A percentile compares a stretch with the other conserved stretches of the same genome.
Evolutionary conservation across 2,329 filamentous ascomycete genomes (phyloP).

Genomic region (Rhytidhysteron rufulum): DNA sequence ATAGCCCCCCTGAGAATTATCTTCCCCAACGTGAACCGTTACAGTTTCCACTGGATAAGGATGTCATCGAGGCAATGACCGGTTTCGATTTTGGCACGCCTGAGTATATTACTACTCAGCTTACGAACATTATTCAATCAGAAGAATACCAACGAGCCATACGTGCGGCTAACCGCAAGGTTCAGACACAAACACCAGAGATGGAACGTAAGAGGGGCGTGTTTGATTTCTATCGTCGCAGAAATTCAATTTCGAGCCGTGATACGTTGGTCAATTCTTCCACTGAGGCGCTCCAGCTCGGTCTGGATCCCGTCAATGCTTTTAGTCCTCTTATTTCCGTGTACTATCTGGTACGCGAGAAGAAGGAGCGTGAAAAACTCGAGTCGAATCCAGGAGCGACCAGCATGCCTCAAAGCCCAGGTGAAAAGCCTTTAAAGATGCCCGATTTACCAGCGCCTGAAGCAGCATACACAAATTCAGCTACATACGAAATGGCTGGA

Average conservation of each 20-base stretch:
- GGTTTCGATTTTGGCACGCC: slow-evolving; percentile 94
- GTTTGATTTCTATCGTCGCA: slow-evolving; percentile 95
- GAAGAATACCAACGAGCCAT: slow-evolving; percentile 89
- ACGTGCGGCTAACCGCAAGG: slow-evolving; percentile 66
- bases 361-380: slow-evolving; percentile 72
- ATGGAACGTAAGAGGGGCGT: slow-evolving; percentile 81
- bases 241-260: slow-evolving; percentile 82
- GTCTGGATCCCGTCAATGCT: slow-evolving; percentile 85
- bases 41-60: slow-evolving; percentile 75
- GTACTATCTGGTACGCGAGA: slow-evolving; percentile 95
- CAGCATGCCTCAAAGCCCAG: slow-evolving; percentile 53
- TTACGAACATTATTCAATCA: slow-evolving; percentile 83
- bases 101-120: slow-evolving; percentile 75
- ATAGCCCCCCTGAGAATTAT: slow-evolving; percentile 80
- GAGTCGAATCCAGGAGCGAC: slow-evolving; percentile 58
- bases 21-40: slow-evolving; percentile 79
- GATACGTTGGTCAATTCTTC: slow-evolving; percentile 85
- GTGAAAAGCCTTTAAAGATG: slow-evolving; percentile 57
- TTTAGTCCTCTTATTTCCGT: slow-evolving; percentile 90
- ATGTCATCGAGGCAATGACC: slow-evolving; percentile 89
- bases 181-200: slow-evolving; percentile 52
- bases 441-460: slow-evolving; percentile 77
- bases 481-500: slow-evolving; percentile 81
- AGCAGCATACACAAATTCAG: slow-evolving; percentile 82
- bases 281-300: slow-evolving; percentile 75